Evolutionary conservation across 2,329 filamentous ascomycete genomes (phyloP).

Genomic region (Aspergillus sp.): DNA sequence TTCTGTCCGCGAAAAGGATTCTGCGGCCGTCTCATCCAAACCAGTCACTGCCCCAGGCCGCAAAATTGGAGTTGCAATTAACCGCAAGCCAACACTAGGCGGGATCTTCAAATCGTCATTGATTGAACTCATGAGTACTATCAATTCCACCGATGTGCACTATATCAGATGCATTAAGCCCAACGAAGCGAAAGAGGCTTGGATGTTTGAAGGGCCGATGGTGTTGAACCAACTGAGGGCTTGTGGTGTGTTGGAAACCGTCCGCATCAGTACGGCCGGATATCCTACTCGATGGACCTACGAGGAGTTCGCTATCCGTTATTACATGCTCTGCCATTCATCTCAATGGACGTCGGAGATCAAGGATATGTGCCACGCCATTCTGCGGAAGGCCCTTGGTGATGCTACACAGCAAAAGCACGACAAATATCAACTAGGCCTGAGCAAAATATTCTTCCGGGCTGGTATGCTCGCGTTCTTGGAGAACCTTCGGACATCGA

Average conservation of each 20-base stretch:
- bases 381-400: constrained; percentile 83
- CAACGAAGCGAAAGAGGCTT: constrained; percentile 93
- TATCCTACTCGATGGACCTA: constrained; percentile 99
- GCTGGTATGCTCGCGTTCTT: constrained; percentile 98
- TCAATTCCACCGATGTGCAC: constrained; percentile 96
- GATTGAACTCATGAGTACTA: constrained; percentile 97
- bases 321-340: constrained; percentile 96
- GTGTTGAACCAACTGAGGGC: constrained; percentile 94
- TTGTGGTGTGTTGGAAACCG: constrained; percentile 97
- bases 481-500: constrained; percentile 86
- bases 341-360: constrained; percentile 91
- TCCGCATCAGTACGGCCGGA: constrained; percentile 93
- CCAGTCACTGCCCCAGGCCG: constrained; percentile 70
- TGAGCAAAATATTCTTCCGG: constrained; percentile 99
- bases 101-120: constrained; percentile 98
- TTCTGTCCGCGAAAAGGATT: constrained; percentile 86
- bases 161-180: constrained; percentile 99
- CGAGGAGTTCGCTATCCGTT: constrained; percentile 94
- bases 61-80: constrained; percentile 87
- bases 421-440: constrained; percentile 95
- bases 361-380: constrained; percentile 87
- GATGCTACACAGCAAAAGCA: constrained; percentile 69
- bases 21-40: constrained; percentile 66
- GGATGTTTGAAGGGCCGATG: constrained; percentile 99
- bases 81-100: constrained; percentile 93